Conservation (phyloP, 805 yeast genomes). For the Lachancea cidri region DNA sequence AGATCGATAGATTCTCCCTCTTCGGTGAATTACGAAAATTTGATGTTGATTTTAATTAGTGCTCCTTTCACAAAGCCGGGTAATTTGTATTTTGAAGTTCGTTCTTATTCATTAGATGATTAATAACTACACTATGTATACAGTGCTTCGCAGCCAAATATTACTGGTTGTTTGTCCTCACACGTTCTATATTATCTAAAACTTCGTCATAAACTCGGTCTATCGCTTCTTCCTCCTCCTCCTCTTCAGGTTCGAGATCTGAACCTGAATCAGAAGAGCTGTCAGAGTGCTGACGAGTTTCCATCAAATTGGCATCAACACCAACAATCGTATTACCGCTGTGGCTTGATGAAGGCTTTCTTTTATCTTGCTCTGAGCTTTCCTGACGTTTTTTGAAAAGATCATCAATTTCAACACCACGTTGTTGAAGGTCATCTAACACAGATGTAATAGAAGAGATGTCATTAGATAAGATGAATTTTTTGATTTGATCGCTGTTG, state of each 20-base stretch:
- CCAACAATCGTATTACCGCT: slow-evolving; percentile 6
- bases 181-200: slow-evolving; percentile 35
- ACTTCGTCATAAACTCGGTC: slow-evolving; percentile 39
- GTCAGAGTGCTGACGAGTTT: slow-evolving; percentile 1
- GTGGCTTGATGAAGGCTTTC: neutral
- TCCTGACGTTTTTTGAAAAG: slow-evolving; percentile 28
- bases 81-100: too few species aligned
- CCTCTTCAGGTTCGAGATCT: slow-evolving; percentile 6
- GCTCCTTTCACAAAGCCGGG: too few species aligned
- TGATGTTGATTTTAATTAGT: neutral
- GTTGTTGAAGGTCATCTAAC: slow-evolving; percentile 36
- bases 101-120: neutral
- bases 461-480: slow-evolving; percentile 36
- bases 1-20: neutral
- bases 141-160: neutral
- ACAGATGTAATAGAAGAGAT: slow-evolving; percentile 35
- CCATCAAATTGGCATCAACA: slow-evolving; percentile 9
- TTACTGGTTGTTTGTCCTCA: slow-evolving; percentile 22
- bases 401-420: slow-evolving; percentile 38
- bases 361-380: neutral
- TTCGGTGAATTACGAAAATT: neutral
- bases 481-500: slow-evolving; percentile 36
- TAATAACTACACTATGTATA: neutral
- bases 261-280: slow-evolving; percentile 1
- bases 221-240: slow-evolving; percentile 27